Conservation (phyloP, 331 rosid species). For the Quercus phellos region DNA sequence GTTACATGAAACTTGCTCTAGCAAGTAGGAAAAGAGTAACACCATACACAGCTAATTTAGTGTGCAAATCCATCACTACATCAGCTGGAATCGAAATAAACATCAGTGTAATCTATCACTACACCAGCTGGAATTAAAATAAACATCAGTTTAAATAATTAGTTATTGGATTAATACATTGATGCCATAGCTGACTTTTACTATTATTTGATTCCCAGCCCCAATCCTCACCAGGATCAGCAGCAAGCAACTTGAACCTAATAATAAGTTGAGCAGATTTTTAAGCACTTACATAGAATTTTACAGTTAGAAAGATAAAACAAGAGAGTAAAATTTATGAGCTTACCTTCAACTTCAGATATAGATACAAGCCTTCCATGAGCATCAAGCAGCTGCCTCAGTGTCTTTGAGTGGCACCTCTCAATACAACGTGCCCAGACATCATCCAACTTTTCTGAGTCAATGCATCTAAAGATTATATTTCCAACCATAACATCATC, state of each 20-base stretch:
- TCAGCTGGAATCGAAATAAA: not conserved
- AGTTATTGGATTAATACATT: not conserved
- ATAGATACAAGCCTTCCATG: slow-evolving; percentile 92
- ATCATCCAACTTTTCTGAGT: slow-evolving; percentile 59
- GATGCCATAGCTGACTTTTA: not conserved
- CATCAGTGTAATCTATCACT: not conserved
- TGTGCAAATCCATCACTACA: not conserved
- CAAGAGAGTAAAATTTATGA: slow-evolving; percentile 8
- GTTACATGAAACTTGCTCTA: not conserved
- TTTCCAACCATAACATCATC: slow-evolving; percentile 49
- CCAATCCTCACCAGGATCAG: not conserved
- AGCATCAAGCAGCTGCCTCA: slow-evolving; percentile 71
- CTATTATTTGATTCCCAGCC: not conserved
- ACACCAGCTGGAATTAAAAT: not conserved
- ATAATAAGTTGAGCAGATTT: not conserved
- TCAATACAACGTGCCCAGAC: slow-evolving; percentile 82
- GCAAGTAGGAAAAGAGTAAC: not conserved
- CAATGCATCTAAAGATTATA: slow-evolving; percentile 51
- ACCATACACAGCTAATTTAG: not conserved
- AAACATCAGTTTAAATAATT: not conserved
- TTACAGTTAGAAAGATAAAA: slow-evolving; percentile 16
- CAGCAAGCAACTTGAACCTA: not conserved
- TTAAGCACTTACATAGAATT: not conserved
- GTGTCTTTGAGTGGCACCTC: slow-evolving; percentile 89
- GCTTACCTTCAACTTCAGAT: slow-evolving; percentile 83